Conservation (phyloP, 2,329 filamentous ascomycete genomes). For the Magnaporthales sp. region DNA sequence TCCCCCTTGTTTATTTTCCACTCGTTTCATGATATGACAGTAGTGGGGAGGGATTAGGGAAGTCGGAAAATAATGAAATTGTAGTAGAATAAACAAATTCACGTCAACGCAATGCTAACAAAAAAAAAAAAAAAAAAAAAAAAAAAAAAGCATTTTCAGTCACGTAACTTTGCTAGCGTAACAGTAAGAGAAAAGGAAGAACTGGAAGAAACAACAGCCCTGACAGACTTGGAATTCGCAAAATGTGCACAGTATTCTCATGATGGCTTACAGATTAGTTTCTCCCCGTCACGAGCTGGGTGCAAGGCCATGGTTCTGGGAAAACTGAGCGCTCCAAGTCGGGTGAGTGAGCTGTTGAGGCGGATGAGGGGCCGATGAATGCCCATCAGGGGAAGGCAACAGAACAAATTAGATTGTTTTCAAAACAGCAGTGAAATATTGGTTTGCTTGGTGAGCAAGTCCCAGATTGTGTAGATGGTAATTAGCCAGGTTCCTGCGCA, state of each 20-base stretch:
- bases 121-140: neutral
- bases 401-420: no score
- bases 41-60: neutral
- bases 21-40: neutral
- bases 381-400: neutral
- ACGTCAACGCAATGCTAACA: neutral
- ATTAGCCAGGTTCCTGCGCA: no score
- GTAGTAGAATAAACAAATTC: neutral
- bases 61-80: neutral
- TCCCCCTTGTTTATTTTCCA: neutral
- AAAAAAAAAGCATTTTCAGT: neutral
- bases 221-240: neutral
- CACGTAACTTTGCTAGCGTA: neutral
- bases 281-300: constrained; percentile 26
- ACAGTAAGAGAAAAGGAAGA: neutral
- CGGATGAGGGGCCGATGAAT: neutral
- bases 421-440: no score
- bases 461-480: no score
- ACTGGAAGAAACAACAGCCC: neutral
- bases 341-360: neutral
- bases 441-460: no score
- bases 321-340: neutral
- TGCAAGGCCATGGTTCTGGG: constrained; percentile 32
- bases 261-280: constrained; percentile 38
- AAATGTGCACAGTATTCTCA: no score